Evolutionary conservation across 2,329 filamentous ascomycete genomes (phyloP), one percentile per base, ranked within the genome.

Genomic region (Paracamarosporium sp.): DNA sequence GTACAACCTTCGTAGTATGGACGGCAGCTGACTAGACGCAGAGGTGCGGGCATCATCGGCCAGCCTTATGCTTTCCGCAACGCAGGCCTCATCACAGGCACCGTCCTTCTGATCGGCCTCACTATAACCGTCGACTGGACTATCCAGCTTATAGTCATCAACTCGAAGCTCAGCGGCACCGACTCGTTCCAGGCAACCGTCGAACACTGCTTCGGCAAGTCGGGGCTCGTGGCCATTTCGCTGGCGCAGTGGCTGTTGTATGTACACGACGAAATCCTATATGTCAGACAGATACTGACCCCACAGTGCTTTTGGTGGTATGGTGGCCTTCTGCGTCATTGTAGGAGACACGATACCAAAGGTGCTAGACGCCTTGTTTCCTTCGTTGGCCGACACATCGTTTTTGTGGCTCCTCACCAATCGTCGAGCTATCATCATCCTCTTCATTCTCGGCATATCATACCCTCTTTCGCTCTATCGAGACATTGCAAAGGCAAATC

Each of bases 251-350:
- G 94, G 94, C 90, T 92, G 27, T 99, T 99, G 81, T 83, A 76
- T 63, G 81, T 74, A 36, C 12, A 47, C 33, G 15, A 5, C 1
- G 13, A n/a, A 2, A 17, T 15, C 7, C 13, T 5, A 6, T 13
- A n/a, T 2, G 7, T 8, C 8, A 33, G n/a, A 27, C 4, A 27
- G 30, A 56, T 57, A 52, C 68, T 76, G 60, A 76, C 64, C 17
- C 33, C 13, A 36, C 60, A 83, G 81, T 83, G 95, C 95, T 2
- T 99, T 98, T 81, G 95, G 95, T 55, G 95, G 95, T 63, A 99
- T 99, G 95, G 88, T 99, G 55, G 95, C 95, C 13, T 99, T 98
- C 77, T 95, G 93, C 65, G 93, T 99, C 70, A 97, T 99, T 70
- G 91, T 99, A 9, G 95, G 95, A 58, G 95, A 99, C 76, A 93